phyloP scores from a whole-genome alignment of 257 asterid genomes.

The Nicotiana sylvestris region DNA sequence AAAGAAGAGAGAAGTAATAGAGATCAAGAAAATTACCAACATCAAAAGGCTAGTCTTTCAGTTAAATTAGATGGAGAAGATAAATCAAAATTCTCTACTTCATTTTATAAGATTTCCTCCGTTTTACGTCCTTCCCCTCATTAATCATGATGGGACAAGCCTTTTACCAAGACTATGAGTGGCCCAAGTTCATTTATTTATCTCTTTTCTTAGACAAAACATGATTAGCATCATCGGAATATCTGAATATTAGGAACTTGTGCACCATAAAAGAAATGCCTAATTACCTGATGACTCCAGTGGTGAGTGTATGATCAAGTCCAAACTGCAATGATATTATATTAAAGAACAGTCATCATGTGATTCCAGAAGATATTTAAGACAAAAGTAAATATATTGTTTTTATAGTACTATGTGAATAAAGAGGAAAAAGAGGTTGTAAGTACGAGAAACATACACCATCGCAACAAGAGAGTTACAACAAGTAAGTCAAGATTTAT shows the following conservation, averaged over 20 bases:
- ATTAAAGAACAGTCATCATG: slow-evolving; percentile 7
- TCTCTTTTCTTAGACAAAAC: neutral
- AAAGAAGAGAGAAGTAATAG: neutral
- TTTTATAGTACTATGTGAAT: neutral
- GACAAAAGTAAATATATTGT: neutral
- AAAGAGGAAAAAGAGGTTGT: neutral
- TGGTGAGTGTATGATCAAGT: slow-evolving; percentile 97
- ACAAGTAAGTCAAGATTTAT: neutral
- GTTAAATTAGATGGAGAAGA: neutral
- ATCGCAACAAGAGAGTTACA: neutral
- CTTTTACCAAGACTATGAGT: neutral
- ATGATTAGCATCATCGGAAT: neutral
- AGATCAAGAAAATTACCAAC: neutral
- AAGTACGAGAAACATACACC: neutral
- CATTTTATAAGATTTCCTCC: neutral
- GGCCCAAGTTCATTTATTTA: neutral
- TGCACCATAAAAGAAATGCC: slow-evolving; percentile 13
- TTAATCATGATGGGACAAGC: neutral
- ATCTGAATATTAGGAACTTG: neutral
- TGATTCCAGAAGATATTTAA: neutral
- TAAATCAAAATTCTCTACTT: neutral
- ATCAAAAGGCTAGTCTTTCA: neutral
- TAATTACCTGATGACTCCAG: slow-evolving; percentile 94
- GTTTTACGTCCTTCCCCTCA: neutral
- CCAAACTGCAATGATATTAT: slow-evolving; percentile 68